Percentiles rank a stretch among this genome's conserved stretches.
phyloP scores from a whole-genome alignment of 495 filamentous ascomycete genomes.

The Annulohypoxylon stygium region DNA sequence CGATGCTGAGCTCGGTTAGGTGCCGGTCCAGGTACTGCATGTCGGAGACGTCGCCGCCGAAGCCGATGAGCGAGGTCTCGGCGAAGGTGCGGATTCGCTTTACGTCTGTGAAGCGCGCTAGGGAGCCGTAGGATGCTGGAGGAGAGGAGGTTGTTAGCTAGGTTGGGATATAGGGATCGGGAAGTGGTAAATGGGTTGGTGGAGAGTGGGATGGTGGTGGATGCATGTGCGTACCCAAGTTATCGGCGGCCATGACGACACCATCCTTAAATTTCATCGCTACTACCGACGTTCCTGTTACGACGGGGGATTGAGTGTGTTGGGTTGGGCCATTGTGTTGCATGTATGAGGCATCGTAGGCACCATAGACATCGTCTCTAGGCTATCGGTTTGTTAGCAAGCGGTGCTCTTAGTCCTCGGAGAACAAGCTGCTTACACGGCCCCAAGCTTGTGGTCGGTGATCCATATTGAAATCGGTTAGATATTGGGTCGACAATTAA shows the following conservation, averaged over 20 bases:
- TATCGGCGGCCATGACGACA: slow-evolving; percentile 96
- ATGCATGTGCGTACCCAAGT: slow-evolving; percentile 74
- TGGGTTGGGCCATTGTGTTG: slow-evolving; percentile 75
- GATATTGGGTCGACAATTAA: no score
- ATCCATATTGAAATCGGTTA: slow-evolving; percentile 72
- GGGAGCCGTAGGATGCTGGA: slow-evolving; percentile 94
- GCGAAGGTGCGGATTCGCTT: slow-evolving; percentile 89
- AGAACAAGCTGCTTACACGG: slow-evolving; percentile 71
- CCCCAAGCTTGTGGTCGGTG: slow-evolving; percentile 97
- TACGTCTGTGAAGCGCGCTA: slow-evolving; percentile 95
- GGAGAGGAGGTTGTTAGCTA: slow-evolving; percentile 33
- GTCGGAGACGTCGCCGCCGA: slow-evolving; percentile 95
- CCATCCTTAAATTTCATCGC: slow-evolving; percentile 95
- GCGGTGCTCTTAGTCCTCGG: slow-evolving; percentile 21
- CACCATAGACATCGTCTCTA: slow-evolving; percentile 93
- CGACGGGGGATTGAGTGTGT: slow-evolving; percentile 90
- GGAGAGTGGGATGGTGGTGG: slow-evolving; percentile 1
- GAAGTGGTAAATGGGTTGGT: background rate
- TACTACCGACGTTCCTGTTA: slow-evolving; percentile 95
- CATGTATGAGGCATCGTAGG: slow-evolving; percentile 89
- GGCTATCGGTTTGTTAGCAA: slow-evolving; percentile 67
- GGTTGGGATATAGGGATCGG: background rate
- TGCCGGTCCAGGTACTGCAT: slow-evolving; percentile 98
- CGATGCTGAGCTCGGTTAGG: slow-evolving; percentile 84
- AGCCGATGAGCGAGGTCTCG: slow-evolving; percentile 80